Evolutionary conservation across 202 grass and related monocot species (phyloP), one percentile per base, ranked within the genome.

Genomic region (Dendrocalamus latiflorus): DNA sequence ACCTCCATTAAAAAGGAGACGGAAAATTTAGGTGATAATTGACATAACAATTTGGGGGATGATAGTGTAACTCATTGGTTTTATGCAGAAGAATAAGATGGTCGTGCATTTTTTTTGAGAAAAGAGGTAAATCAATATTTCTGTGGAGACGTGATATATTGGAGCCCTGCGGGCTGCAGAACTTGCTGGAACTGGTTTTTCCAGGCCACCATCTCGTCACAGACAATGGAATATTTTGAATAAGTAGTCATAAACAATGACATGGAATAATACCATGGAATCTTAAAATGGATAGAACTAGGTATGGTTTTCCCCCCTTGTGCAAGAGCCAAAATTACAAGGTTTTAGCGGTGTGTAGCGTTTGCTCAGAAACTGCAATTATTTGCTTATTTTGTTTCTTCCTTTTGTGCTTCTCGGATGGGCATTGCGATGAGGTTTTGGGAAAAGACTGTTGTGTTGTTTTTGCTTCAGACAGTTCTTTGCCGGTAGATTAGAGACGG

Each of bases 121-220:
- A 84, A 62, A 20, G 70, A 51, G 33, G 85, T 56, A 51, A 85
- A 87, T 66, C 55, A 83, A 75, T 87, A 54, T 83, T 89, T 87
- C 72, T 80, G 81, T 85, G 91, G 86, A 67, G 93, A 74, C 38
- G 47, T 91, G 47, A 83, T 72, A 70, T 96, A 87, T 55, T 77
- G 80, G 72, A 88, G 28, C 28, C 82, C 82, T 70, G 84, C 43
- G 70, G 64, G 54, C 8, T 79, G 69, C 78, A 58, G 88, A 91
- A 77, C 84, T 90, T 85, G 86, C 43, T 74, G 83, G 82, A 81
- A 78, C 82, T 30, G 79, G 50, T 82, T 94, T 89, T 86, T 88
- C 66, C 77, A 71, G 83, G 24, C 79, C 78, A 65, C 60, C 88
- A 76, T 89, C 86, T 86, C 70, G 9, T 12, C 34, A 62, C 54